Conservation (phyloP, 805 yeast species). For the Teunomyces funiuensis region DNA sequence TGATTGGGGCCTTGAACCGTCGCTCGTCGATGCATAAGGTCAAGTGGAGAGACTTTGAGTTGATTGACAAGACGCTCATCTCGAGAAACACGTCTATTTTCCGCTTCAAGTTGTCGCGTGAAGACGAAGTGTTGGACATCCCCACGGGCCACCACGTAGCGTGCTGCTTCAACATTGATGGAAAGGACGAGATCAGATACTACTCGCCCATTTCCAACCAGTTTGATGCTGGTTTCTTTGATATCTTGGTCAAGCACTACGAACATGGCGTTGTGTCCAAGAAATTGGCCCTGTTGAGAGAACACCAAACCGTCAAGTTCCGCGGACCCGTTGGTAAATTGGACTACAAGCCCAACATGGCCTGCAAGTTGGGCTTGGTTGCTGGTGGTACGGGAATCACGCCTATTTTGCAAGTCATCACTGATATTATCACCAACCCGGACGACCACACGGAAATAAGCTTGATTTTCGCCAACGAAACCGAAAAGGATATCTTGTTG, state of each 20-base stretch:
- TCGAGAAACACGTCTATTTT: constrained; percentile 72
- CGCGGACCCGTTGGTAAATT: constrained; percentile 81
- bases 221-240: constrained; percentile 71
- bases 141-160: constrained; percentile 80
- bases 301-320: constrained; percentile 67
- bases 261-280: constrained; percentile 68
- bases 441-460: constrained; percentile 62
- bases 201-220: constrained; percentile 77
- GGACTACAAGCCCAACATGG: constrained; percentile 56
- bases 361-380: constrained; percentile 62
- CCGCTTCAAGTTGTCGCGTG: constrained; percentile 63
- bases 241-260: constrained; percentile 74
- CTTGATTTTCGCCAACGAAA: constrained; percentile 70
- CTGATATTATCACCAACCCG: constrained; percentile 66
- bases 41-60: constrained; percentile 64
- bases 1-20: constrained; percentile 41
- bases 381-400: constrained; percentile 92
- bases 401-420: constrained; percentile 80
- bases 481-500: constrained; percentile 73
- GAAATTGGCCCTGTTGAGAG: constrained; percentile 59
- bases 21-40: constrained; percentile 48
- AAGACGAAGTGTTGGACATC: constrained; percentile 59
- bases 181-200: constrained; percentile 58
- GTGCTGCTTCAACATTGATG: constrained; percentile 50
- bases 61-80: constrained; percentile 71